Conservation (phyloP, 306 rosid species). For the Abrus precatorius region DNA sequence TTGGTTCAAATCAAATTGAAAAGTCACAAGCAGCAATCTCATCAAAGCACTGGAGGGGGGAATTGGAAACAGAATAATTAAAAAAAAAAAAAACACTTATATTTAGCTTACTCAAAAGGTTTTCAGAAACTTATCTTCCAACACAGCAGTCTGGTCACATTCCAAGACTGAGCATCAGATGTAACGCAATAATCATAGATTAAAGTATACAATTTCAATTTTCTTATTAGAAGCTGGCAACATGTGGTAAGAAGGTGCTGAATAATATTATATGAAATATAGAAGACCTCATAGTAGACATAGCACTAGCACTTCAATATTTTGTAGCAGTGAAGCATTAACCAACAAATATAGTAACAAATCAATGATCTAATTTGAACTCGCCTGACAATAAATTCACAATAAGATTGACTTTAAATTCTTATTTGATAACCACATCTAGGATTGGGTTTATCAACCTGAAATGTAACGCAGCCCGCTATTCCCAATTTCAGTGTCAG, state of each 20-base stretch:
- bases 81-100: background rate
- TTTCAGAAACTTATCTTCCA: slow-evolving; percentile 33
- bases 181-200: background rate
- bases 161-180: slow-evolving; percentile 13
- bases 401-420: slow-evolving; percentile 21
- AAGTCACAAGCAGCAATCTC: background rate
- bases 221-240: slow-evolving; percentile 11
- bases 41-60: background rate
- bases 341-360: slow-evolving; percentile 27
- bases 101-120: slow-evolving; percentile 6
- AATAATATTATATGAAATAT: slow-evolving; percentile 12
- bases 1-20: slow-evolving; percentile 30
- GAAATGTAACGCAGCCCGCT: slow-evolving; percentile 83
- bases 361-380: slow-evolving; percentile 15
- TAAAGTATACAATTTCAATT: slow-evolving; percentile 8
- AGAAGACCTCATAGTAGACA: background rate
- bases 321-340: slow-evolving; percentile 22
- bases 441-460: slow-evolving; percentile 62
- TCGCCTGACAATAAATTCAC: slow-evolving; percentile 6
- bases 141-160: slow-evolving; percentile 7
- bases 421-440: slow-evolving; percentile 35
- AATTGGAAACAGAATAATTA: background rate
- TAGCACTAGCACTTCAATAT: slow-evolving; percentile 22
- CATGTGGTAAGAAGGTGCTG: slow-evolving; percentile 7
- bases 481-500: slow-evolving; percentile 90